Evolutionary conservation across 2,329 filamentous ascomycete species (phyloP), one percentile per base, ranked within the genome.

Genomic region (Trematosphaeria pertusa): DNA sequence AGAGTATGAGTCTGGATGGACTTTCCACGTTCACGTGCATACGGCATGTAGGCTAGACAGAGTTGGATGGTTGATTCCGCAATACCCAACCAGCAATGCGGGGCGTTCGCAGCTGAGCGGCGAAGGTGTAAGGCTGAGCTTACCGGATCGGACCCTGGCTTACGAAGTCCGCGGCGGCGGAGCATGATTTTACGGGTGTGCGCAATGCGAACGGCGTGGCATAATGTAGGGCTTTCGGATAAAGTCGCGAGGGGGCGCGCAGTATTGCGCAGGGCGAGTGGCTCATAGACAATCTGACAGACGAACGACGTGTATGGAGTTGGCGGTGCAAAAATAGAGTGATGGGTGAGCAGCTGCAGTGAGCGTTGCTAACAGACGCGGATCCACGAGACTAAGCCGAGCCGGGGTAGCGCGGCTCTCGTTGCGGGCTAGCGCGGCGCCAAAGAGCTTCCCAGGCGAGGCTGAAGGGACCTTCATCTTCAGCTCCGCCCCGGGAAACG

Each of bases 241-340:
- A 12, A 28, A 28, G 12, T 28, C 8, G 24, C 24, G 12, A 28
- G 12, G n/a, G 12, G 8, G 24, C 24, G 24, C 12, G 12, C 24
- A 7, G 12, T 7, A 28, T 28, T 28, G 24, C 24, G 24, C 24
- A 28, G 24, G 24, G 24, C 12, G 24, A 28, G 12, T 28, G 24
- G 24, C 8, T 37, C 24, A 39, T 35, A n/a, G 24, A 28, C 24
- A 12, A 8, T 8, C 24, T 37, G 31, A 39, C 38, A n/a, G 24
- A 28, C 24, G 24, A 8, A 28, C 24, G n/a, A n/a, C n/a, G n/a
- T n/a, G 24, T 28, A 12, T 28, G 24, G 12, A 17, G 39, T 48
- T 48, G 22, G 30, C 18, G 20, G 38, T 14, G 17, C 30, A 62
- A 53, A 55, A 56, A 48, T 57, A 60, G 50, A 57, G 49, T 43